Evolutionary conservation across 2,329 filamentous ascomycete species (phyloP).

Genomic region (Trichophyton simii): DNA sequence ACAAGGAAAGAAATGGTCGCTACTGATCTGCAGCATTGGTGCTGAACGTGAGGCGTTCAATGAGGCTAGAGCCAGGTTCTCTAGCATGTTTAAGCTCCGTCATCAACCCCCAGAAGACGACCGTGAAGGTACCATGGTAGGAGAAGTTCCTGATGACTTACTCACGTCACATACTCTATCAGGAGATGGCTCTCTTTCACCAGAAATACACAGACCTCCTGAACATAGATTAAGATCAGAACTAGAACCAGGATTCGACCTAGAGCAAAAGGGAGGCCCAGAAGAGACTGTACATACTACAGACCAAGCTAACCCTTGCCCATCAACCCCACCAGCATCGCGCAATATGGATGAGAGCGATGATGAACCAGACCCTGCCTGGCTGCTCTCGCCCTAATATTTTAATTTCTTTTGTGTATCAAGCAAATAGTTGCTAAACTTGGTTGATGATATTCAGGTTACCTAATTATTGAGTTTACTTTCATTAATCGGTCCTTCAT

Average conservation of each 20-base stretch:
- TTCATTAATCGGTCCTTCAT: no score
- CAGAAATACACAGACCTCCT: not conserved
- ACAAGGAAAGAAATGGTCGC: conserved; percentile 45
- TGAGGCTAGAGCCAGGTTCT: conserved; percentile 28
- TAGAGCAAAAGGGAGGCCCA: no score
- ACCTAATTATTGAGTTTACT: no score
- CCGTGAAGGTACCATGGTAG: conserved; percentile 20
- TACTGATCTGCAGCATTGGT: conserved; percentile 50
- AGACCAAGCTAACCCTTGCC: not conserved
- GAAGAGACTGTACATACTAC: not conserved
- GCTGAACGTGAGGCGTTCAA: conserved; percentile 47
- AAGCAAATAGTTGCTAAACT: no score
- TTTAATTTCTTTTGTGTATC: not conserved
- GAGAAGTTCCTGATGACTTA: conserved; percentile 27
- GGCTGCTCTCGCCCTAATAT: conserved; percentile 23
- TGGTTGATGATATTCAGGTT: no score
- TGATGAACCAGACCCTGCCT: conserved; percentile 34
- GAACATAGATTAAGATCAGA: no score
- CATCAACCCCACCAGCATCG: not conserved
- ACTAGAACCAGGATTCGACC: no score
- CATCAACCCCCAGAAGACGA: conserved; percentile 11
- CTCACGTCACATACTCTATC: conserved; percentile 19
- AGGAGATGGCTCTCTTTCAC: not conserved
- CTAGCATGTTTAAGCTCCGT: conserved; percentile 21
- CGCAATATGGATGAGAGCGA: conserved; percentile 22